Evolutionary conservation across 1,284 basidiomycete genomes (phyloP).

Genomic region (Trametes versicolor): DNA sequence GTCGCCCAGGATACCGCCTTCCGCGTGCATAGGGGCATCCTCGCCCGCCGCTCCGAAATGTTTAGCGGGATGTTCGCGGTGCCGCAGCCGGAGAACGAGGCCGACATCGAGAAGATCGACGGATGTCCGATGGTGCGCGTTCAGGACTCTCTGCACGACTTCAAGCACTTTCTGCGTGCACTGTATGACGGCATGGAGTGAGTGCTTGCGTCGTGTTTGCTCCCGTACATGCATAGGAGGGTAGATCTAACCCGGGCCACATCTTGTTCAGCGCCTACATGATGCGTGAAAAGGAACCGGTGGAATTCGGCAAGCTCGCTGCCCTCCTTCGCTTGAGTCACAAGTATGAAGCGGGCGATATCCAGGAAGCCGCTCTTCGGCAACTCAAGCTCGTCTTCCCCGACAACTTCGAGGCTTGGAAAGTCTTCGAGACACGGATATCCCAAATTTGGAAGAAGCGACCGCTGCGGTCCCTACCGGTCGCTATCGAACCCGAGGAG

Average conservation of each 20-base stretch:
- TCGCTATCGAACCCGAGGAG: not conserved
- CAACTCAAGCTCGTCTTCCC: not conserved
- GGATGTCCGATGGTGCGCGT: slow-evolving; percentile 13
- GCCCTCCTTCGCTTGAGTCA: slow-evolving; percentile 22
- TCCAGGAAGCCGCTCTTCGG: slow-evolving; percentile 8
- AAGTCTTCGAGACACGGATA: too few species aligned
- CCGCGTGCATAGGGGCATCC: slow-evolving; percentile 4
- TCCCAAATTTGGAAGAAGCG: not conserved
- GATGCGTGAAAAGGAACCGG: not conserved
- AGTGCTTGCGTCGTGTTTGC: not conserved
- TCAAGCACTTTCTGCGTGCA: slow-evolving; percentile 3
- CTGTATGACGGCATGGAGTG: slow-evolving; percentile 10
- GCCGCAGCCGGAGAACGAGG: not conserved
- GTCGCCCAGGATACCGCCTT: not conserved
- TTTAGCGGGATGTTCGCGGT: slow-evolving; percentile 17
- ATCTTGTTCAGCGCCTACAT: too few species aligned
- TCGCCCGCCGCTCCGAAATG: slow-evolving; percentile 1
- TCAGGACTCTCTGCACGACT: slow-evolving; percentile 8
- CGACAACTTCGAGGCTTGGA: not conserved
- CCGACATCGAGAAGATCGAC: slow-evolving; percentile 1
- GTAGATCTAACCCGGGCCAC: too few species aligned
- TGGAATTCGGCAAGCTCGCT: slow-evolving; percentile 13
- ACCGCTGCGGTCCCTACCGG: not conserved
- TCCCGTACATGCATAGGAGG: not conserved
- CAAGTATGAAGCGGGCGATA: slow-evolving; percentile 19